These are phyloP conservation scores for Aspergillus japonicus DNA, from an alignment of 2,329 filamentous ascomycete genomes.

Conservation along the genomic window DNA sequence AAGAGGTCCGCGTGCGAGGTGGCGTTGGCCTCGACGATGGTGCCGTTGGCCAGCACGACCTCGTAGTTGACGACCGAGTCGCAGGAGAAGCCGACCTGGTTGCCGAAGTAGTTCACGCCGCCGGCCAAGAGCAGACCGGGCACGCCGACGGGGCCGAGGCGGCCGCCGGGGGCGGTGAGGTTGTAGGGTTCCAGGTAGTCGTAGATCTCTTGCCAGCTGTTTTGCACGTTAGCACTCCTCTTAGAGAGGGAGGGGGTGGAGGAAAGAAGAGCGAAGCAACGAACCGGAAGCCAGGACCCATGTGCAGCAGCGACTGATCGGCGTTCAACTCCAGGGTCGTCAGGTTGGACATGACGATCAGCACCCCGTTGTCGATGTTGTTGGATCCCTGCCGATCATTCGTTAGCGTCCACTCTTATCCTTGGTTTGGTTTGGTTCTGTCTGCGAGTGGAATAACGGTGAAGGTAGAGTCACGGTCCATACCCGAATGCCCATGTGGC, in stretches of 20 bases:
- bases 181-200: slow-evolving; percentile 20
- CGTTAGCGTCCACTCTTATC: too few relatives aligned
- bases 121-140: slow-evolving; percentile 31
- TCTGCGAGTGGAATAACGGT: too few relatives aligned
- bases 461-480: neutral
- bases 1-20: slow-evolving; percentile 35
- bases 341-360: slow-evolving; percentile 34
- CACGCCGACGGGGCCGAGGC: slow-evolving; percentile 31
- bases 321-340: slow-evolving; percentile 27
- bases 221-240: neutral
- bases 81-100: slow-evolving; percentile 30
- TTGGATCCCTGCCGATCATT: slow-evolving; percentile 27
- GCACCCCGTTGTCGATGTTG: slow-evolving; percentile 35
- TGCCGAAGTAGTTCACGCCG: slow-evolving; percentile 31
- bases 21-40: slow-evolving; percentile 38
- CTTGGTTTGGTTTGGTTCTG: too few relatives aligned
- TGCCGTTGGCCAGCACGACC: slow-evolving; percentile 41
- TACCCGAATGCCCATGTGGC: slow-evolving; percentile 36
- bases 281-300: slow-evolving; percentile 31
- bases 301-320: slow-evolving; percentile 29
- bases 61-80: slow-evolving; percentile 33
- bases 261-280: neutral
- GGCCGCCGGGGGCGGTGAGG: slow-evolving; percentile 27
- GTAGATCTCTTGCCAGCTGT: slow-evolving; percentile 39
- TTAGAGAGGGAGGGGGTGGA: neutral